Evolutionary conservation across 2,329 filamentous ascomycete genomes (phyloP), one percentile per base, ranked within the genome.

Genomic region (Chaetothyriales sp.): DNA sequence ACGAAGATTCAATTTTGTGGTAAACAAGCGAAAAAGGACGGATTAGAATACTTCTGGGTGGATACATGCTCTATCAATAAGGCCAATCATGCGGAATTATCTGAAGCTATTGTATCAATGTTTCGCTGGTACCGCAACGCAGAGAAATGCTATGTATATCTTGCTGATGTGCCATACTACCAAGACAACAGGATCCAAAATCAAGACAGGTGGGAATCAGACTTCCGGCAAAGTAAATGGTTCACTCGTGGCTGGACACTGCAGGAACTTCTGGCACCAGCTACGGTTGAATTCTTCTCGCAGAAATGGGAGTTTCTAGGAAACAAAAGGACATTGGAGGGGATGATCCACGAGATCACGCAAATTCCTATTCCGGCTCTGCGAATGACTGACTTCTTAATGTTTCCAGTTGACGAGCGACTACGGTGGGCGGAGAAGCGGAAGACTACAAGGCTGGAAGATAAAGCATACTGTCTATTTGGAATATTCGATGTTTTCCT

Each of bases 251-350:
- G 22, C 22, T 25, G 22, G 22, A 25, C 22, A 25, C 22, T 25
- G 3, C 22, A 25, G 22, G 65, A 54, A 70, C 61, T 50, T 67
- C 68, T 1, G 5, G 10, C 33, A 2, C 46, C 46, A 28, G 4
- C 7, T n/a, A 1, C 20, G 18, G 46, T 48, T 48, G 46, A 20
- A 15, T 48, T 48, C 46, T 29, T 19, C 22, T 62, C 13, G 65
- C 73, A 4, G 70, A 71, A 66, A 75, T 68, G 0, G 70, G 70
- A 1, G 73, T 75, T 43, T 70, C 70, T 29, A 74, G 70, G 1
- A 72, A 63, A 1, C 70, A 25, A 25, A 6, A 25, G 6, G 22
- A 55, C 53, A 22, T 56, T 65, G n/a, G 53, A 56, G 46, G 18
- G 56, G 33, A 51, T 53, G 10, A 59, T 66, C 44, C 51, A 61